Percentiles rank a stretch among this genome's conserved stretches.
Evolutionary conservation across 768 basidiomycete genomes (phyloP).

Genomic region (Agrocybe pediades): DNA sequence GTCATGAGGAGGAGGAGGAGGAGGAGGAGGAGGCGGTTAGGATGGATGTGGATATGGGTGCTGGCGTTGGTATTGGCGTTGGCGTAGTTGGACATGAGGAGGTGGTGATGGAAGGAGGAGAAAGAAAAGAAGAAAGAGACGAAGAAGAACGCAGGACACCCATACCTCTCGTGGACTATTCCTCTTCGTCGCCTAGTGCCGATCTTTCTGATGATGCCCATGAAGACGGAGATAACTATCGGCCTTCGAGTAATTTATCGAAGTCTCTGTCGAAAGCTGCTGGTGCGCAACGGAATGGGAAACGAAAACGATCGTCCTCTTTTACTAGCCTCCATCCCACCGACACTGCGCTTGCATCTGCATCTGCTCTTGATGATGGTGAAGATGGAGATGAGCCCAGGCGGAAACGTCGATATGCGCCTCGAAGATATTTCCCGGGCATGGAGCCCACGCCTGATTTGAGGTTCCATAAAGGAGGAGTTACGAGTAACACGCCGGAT

Average conservation of each 20-base stretch:
- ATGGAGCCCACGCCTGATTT: constrained; percentile 1
- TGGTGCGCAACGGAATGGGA: no score
- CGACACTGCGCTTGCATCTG: no score
- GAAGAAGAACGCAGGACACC: neutral
- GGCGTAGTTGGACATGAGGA: no score
- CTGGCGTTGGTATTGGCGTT: no score
- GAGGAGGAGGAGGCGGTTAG: no score
- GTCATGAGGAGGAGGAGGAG: neutral
- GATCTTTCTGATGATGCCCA: neutral
- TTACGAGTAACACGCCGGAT: neutral
- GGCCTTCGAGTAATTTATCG: neutral
- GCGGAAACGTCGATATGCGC: neutral
- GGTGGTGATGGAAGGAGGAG: neutral
- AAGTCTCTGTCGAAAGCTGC: no score
- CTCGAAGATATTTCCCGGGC: neutral
- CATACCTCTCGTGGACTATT: neutral
- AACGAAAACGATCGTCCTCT: neutral
- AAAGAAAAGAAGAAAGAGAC: neutral
- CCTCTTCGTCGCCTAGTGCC: neutral
- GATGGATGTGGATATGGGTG: no score
- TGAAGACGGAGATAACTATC: neutral
- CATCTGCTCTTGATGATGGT: no score
- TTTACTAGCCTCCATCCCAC: neutral
- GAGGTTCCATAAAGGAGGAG: neutral
- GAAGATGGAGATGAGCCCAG: neutral